These are phyloP conservation scores for Fusarium proliferatum DNA, from an alignment of 2,329 filamentous ascomycete genomes.

Conservation along the genomic window DNA sequence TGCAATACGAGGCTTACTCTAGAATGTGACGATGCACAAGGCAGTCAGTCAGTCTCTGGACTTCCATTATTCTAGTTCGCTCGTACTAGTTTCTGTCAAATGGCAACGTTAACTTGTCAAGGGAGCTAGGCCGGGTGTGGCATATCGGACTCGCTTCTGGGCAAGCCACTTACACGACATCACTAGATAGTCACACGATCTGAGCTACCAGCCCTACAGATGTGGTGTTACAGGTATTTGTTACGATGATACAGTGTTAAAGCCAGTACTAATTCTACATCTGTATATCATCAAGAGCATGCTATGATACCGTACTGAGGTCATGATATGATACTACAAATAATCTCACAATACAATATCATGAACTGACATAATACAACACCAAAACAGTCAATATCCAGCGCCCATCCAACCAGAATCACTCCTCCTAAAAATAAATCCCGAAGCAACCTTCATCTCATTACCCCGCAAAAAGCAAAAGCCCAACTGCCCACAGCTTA, in stretches of 20 bases:
- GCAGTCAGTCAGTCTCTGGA: neutral
- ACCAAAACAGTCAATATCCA: neutral
- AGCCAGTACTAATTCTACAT: rapidly evolving
- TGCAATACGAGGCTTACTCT: slow-evolving; percentile 20
- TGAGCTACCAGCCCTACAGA: slow-evolving; percentile 25
- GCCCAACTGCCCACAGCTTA: neutral
- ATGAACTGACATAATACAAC: neutral
- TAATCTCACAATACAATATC: neutral
- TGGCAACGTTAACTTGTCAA: slow-evolving; percentile 19
- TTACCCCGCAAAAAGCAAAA: slow-evolving; percentile 29
- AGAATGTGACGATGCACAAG: neutral
- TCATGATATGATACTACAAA: neutral
- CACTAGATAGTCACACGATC: slow-evolving; percentile 27
- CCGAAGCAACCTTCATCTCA: neutral
- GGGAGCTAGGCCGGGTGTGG: slow-evolving; percentile 1
- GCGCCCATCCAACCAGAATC: neutral
- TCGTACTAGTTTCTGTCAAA: neutral
- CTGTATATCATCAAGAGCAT: neutral
- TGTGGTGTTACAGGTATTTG: neutral
- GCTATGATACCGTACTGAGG: neutral
- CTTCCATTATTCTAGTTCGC: neutral
- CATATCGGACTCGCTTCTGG: neutral
- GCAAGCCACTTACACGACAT: slow-evolving; percentile 26
- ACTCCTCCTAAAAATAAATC: slow-evolving; percentile 29
- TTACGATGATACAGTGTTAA: neutral